A percentile compares a stretch with the other conserved stretches of the same genome.
Conservation (phyloP, 2,329 filamentous ascomycete species). For the Pseudogymnoascus sp. region DNA sequence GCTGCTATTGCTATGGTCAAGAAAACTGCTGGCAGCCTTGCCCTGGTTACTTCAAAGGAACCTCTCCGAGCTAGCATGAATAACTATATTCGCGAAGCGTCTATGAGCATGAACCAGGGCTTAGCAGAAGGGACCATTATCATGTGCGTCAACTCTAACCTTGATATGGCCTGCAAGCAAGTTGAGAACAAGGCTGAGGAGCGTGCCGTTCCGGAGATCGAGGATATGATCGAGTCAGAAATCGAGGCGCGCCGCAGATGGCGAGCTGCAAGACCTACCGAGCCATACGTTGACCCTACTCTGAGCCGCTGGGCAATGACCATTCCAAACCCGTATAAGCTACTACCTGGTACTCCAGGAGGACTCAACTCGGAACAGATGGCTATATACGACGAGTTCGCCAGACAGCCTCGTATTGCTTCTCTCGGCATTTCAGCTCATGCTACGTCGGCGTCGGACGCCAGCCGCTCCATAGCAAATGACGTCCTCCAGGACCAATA, state of each 20-base stretch:
- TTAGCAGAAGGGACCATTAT: constrained; percentile 91
- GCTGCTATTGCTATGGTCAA: constrained; percentile 93
- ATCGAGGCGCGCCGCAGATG: constrained; percentile 73
- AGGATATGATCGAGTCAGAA: constrained; percentile 81
- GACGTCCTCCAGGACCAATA: constrained; percentile 60
- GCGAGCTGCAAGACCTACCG: constrained; percentile 66
- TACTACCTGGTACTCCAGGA: constrained; percentile 57
- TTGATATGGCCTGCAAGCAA: constrained; percentile 86
- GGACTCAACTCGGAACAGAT: constrained; percentile 89
- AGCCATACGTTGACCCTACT: constrained; percentile 74
- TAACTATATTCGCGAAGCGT: constrained; percentile 80
- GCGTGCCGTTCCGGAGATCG: constrained; percentile 87
- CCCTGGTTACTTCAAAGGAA: constrained; percentile 97
- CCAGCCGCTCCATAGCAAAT: constrained; percentile 55
- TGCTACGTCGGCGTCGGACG: constrained; percentile 52
- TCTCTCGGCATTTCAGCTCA: constrained; percentile 51
- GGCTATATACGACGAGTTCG: constrained; percentile 95
- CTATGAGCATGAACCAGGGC: constrained; percentile 62
- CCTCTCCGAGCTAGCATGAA: constrained; percentile 93
- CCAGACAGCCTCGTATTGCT: constrained; percentile 67
- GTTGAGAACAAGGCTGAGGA: constrained; percentile 96
- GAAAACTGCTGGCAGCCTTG: constrained; percentile 85
- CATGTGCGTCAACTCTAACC: constrained; percentile 98
- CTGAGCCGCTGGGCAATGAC: constrained; percentile 89
- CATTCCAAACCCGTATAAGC: constrained; percentile 88